Percentiles rank a stretch among this genome's conserved stretches.
Evolutionary conservation across 2,329 filamentous ascomycete genomes (phyloP).

Genomic region (Verticillium tricorpus): DNA sequence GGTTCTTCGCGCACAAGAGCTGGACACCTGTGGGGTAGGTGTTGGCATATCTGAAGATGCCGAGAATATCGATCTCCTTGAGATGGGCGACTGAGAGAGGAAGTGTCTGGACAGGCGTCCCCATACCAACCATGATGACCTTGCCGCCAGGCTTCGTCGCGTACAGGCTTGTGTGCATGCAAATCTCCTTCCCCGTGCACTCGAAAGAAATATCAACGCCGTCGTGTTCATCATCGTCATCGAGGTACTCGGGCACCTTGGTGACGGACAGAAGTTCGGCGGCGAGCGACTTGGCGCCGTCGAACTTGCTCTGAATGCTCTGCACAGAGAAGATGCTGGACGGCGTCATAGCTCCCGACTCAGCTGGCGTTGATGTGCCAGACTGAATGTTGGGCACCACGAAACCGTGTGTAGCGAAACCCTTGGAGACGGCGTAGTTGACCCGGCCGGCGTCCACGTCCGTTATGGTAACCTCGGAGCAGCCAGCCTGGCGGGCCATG

Average conservation of each 20-base stretch:
- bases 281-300: conserved; percentile 45
- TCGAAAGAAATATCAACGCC: conserved; percentile 70
- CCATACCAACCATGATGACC: conserved; percentile 76
- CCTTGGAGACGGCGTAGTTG: conserved; percentile 51
- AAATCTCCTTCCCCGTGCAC: conserved; percentile 71
- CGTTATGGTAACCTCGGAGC: conserved; percentile 53
- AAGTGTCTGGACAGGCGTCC: conserved; percentile 69
- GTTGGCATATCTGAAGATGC: conserved; percentile 70
- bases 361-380: conserved; percentile 43
- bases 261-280: conserved; percentile 42
- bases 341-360: conserved; percentile 35
- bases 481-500: conserved; percentile 58
- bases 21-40: conserved; percentile 69
- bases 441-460: conserved; percentile 58
- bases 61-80: conserved; percentile 73
- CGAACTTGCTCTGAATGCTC: conserved; percentile 44
- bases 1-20: conserved; percentile 44
- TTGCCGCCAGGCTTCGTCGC: conserved; percentile 66
- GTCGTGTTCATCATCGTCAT: conserved; percentile 46
- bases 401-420: conserved; percentile 57
- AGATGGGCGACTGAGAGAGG: conserved; percentile 68
- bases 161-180: conserved; percentile 71
- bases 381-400: conserved; percentile 42
- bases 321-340: conserved; percentile 40
- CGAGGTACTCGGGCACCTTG: conserved; percentile 18